Percentiles rank a stretch among this genome's conserved stretches.
Evolutionary conservation across 306 rosid species (phyloP).

Genomic region (Ziziphus jujuba): DNA sequence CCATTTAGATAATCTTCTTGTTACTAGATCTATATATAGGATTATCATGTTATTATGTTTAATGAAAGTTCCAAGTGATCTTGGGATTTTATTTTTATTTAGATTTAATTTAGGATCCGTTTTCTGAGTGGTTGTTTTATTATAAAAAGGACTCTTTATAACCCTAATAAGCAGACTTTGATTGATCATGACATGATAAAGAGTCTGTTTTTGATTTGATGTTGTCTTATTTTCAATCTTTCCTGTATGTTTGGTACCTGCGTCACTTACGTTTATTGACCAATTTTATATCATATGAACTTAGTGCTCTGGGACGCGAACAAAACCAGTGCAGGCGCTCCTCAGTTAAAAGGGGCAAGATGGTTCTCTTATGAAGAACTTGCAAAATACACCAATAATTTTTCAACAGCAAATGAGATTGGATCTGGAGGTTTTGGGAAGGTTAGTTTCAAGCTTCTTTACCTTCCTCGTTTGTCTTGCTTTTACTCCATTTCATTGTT

Average conservation of each 20-base stretch:
- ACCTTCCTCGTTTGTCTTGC: not conserved
- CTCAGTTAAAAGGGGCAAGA: slow-evolving; percentile 66
- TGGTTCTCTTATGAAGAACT: slow-evolving; percentile 73
- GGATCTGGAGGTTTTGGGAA: slow-evolving; percentile 87
- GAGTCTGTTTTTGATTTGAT: no score
- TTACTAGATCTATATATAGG: no score
- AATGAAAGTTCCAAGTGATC: no score
- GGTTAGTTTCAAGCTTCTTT: slow-evolving; percentile 36
- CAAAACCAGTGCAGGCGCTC: slow-evolving; percentile 37
- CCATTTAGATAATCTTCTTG: not conserved
- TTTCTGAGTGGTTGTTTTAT: no score
- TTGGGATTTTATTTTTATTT: no score
- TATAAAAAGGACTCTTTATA: no score
- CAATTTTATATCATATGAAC: slow-evolving; percentile 28
- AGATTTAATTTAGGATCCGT: no score
- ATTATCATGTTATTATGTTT: no score
- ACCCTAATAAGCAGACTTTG: no score
- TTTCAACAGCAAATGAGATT: slow-evolving; percentile 43
- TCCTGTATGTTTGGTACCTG: no score
- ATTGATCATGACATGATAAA: no score
- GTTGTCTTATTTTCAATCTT: no score
- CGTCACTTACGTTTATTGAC: not conserved
- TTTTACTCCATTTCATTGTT: not conserved
- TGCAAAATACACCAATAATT: slow-evolving; percentile 50
- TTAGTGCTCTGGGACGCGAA: slow-evolving; percentile 49